Evolutionary conservation across 345 rosid species (phyloP), one percentile per base, ranked within the genome.

Genomic region (Microcos paniculata): DNA sequence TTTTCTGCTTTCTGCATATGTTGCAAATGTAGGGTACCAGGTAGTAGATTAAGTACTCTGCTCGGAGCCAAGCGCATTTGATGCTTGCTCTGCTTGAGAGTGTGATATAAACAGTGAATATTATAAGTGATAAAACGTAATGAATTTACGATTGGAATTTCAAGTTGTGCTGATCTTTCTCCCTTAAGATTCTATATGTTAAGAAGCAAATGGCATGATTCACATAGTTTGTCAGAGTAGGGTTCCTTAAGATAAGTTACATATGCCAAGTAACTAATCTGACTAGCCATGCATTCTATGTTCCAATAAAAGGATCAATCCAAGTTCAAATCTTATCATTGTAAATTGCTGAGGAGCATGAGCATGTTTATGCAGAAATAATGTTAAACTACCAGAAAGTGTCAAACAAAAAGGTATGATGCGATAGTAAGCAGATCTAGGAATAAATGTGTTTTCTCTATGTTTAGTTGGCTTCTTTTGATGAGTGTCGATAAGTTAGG

Each of bases 51-150:
- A 45, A 38, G 26, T 68, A 48, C 57, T 46, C 42, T 48, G 10
- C 57, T 15, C 15, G 28, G 24, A 48, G 40, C 56, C 49, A 66
- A 68, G 31, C 26, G 24, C 38, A 18, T 51, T 26, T 68, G 38
- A 46, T 68, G 72, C 56, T 67, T 67, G 38, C 56, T 66, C 35
- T 65, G 49, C 53, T 14, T 16, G 56, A 45, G 56, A 26, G 56
- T 5, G 11, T 23, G 10, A 23, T 28, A 23, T 42, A 23, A 18
- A 21, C 13, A 7, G 26, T 42, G 70, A 11, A 66, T n/a, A 10
- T 42, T 53, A 14, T 66, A 13, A 43, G 7, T 26, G 21, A 30
- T 59, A 59, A 61, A 61, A 8, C 30, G 40, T 61, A 28, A 28
- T 59, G 38, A 28, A 59, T 61, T 51, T 61, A 16, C 2, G 40